Evolutionary conservation across 2,329 filamentous ascomycete genomes (phyloP), one percentile per base, ranked within the genome.

Genomic region (Diaporthe helianthi): DNA sequence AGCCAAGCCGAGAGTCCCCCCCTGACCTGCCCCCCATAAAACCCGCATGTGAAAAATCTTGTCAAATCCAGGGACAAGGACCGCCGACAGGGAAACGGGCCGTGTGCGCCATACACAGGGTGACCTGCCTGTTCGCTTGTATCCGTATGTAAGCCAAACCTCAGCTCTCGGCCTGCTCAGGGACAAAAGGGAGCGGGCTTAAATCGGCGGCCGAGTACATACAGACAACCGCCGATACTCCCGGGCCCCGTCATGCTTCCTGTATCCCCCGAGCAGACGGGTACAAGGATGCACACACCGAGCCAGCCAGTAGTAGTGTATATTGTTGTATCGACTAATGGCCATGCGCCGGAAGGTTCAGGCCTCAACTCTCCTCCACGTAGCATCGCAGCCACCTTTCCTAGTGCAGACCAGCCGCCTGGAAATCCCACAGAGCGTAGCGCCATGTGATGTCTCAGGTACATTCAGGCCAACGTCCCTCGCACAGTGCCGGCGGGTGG

Each of bases 351-450:
- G 12, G 22, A 5, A 44, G 15, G 36, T 44, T 49, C 41, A 63
- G 58, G 7, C 58, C 58, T 31, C 12, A 33, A 5, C 29, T 29
- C 41, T 17, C 41, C 41, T 29, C 58, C 12, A 33, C n/a, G 12
- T 33, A 63, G 26, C n/a, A 47, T 31, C 41, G 44, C 29, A 61
- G 19, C 24, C 55, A 12, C 17, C 26, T 49, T 22, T 63, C n/a
- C n/a, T n/a, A n/a, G n/a, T 44, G 58, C 44, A 63, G 58, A 63
- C 49, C 58, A 49, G 26, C 41, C 58, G 44, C 55, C 49, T 17
- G 41, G 15, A 63, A 44, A 15, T 15, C 13, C 44, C 19, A 44
- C 29, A 49, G 58, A 49, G 19, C 29, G 24, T 29, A 49, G 58
- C 58, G 44, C 24, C 44, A 63, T 49, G 29, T 36, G 58, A 63